phyloP scores from a whole-genome alignment of 495 filamentous ascomycete species.

The Trichoderma erinaceum region DNA sequence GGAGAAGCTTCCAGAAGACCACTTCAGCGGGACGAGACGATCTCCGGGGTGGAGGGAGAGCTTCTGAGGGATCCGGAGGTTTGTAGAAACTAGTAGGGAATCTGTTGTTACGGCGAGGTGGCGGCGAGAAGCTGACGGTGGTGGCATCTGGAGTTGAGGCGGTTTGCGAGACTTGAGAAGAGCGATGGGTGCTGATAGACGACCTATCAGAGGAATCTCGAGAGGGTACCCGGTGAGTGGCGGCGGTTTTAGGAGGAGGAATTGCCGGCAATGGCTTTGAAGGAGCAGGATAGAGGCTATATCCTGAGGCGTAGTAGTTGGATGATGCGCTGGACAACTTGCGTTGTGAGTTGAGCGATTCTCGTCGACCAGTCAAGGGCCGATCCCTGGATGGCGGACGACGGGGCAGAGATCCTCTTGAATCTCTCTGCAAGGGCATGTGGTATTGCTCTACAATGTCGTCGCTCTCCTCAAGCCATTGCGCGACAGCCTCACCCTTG shows the following conservation, averaged over 20 bases:
- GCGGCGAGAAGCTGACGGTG: background rate
- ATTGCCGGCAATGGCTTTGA: slow-evolving; percentile 12
- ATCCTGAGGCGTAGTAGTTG: background rate
- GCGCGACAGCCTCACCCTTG: background rate
- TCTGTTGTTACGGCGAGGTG: background rate
- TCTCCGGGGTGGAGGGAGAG: background rate
- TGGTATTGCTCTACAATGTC: background rate
- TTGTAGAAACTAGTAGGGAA: background rate
- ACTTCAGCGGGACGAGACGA: slow-evolving; percentile 12
- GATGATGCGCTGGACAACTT: slow-evolving; percentile 11
- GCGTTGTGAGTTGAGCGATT: slow-evolving; percentile 4
- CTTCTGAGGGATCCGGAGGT: slow-evolving; percentile 5
- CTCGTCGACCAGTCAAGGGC: background rate
- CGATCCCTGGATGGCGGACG: background rate
- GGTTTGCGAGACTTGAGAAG: slow-evolving; percentile 11
- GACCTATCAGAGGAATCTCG: slow-evolving; percentile 9
- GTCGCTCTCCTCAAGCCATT: slow-evolving; percentile 12
- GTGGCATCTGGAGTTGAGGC: background rate
- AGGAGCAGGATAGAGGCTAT: slow-evolving; percentile 15
- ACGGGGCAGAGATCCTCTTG: background rate
- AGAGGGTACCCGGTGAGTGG: slow-evolving; percentile 3
- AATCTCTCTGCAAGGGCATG: background rate
- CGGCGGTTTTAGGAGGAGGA: background rate
- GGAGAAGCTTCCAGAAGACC: slow-evolving; percentile 14
- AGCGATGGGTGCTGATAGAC: slow-evolving; percentile 13